phyloP scores from a whole-genome alignment of 2,329 filamentous ascomycete genomes.

The Botryosphaeria dothidea region DNA sequence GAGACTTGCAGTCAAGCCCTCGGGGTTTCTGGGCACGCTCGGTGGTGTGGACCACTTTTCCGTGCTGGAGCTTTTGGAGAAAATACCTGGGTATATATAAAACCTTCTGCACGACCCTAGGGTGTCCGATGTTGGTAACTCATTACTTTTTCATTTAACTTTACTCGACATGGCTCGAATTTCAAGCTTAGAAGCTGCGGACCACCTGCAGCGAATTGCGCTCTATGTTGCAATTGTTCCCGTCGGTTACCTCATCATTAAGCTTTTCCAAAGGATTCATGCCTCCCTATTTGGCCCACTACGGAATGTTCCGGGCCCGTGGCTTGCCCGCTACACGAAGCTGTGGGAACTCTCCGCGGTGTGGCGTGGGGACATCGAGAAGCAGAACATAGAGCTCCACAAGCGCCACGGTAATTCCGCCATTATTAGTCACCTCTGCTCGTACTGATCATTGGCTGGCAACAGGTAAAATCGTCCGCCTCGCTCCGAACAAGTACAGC shows the following conservation, averaged over 20 bases:
- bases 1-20: neutral
- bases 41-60: neutral
- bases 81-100: neutral
- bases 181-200: neutral
- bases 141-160: neutral
- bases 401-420: neutral
- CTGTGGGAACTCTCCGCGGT: slow-evolving; percentile 26
- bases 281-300: slow-evolving; percentile 18
- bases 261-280: neutral
- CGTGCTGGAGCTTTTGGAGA: neutral
- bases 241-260: neutral
- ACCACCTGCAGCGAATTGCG: neutral
- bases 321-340: slow-evolving; percentile 24
- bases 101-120: neutral
- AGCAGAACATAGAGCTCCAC: slow-evolving; percentile 26
- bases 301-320: slow-evolving; percentile 25
- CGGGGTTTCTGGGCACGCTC: neutral
- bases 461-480: slow-evolving; percentile 28
- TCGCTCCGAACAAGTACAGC: slow-evolving; percentile 33
- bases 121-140: neutral
- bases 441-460: neutral
- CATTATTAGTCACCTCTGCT: no score
- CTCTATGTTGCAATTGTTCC: neutral
- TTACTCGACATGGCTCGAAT: neutral
- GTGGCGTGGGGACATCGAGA: slow-evolving; percentile 24